These are phyloP conservation scores for Schwanniomyces yamadae DNA, from an alignment of 805 yeast species.

Conservation along the genomic window DNA sequence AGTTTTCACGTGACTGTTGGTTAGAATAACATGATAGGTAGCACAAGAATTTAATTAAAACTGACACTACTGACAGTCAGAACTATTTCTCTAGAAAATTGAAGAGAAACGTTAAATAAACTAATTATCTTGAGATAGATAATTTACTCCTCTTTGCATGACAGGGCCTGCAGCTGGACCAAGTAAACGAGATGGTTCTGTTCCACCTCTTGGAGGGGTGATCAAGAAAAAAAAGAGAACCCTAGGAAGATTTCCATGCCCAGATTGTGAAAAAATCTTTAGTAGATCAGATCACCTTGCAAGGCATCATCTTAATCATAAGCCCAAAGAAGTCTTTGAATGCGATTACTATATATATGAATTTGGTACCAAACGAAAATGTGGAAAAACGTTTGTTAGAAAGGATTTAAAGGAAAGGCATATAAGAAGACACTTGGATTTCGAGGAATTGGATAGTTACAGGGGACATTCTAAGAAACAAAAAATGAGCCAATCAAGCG, in stretches of 20 bases:
- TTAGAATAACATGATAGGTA: too few relatives aligned
- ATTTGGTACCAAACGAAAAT: conserved; percentile 39
- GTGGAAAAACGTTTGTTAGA: conserved; percentile 63
- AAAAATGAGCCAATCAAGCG: conserved; percentile 1
- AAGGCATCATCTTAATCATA: conserved; percentile 62
- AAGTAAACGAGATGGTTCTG: too few relatives aligned
- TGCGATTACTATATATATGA: conserved; percentile 54
- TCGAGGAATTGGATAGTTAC: conserved; percentile 4
- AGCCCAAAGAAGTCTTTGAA: conserved; percentile 49
- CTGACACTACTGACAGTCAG: too few relatives aligned
- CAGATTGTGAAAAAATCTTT: conserved; percentile 54
- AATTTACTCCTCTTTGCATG: too few relatives aligned
- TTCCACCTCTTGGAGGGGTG: too few relatives aligned
- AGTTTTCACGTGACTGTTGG: too few relatives aligned
- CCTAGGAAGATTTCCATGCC: conserved; percentile 33
- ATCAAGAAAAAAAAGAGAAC: conserved; percentile 23
- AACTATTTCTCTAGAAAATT: too few relatives aligned
- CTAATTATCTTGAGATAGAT: too few relatives aligned
- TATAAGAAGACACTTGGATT: conserved; percentile 25
- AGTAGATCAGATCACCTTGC: conserved; percentile 63
- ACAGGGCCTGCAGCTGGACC: too few relatives aligned
- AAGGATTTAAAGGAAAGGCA: conserved; percentile 52
- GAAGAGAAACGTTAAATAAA: too few relatives aligned
- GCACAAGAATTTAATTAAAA: too few relatives aligned
- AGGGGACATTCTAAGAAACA: background rate